Percentiles rank a stretch among this genome's conserved stretches.
phyloP scores from a whole-genome alignment of 2,329 filamentous ascomycete genomes.

The Lecanoromycetidae sp. region DNA sequence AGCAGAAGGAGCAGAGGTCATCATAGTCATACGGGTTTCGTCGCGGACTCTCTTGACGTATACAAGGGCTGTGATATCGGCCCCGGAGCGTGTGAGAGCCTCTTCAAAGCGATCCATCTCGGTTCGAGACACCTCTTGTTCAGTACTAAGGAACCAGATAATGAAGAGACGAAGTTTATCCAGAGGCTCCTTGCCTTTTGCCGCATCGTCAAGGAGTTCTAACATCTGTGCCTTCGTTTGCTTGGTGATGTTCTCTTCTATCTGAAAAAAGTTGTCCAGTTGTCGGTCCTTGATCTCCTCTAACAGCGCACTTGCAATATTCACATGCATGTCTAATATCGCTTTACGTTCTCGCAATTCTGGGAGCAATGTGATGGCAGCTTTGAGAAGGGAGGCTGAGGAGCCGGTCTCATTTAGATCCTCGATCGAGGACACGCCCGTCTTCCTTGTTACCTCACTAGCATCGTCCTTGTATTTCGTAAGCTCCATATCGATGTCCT shows the following conservation, averaged over 20 bases:
- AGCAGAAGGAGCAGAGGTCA: constrained; percentile 69
- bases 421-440: constrained; percentile 81
- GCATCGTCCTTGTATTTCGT: constrained; percentile 94
- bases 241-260: constrained; percentile 86
- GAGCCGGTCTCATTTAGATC: constrained; percentile 81
- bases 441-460: constrained; percentile 87
- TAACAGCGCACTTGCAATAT: constrained; percentile 69
- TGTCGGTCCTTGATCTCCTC: constrained; percentile 89
- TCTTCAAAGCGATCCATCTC: constrained; percentile 83
- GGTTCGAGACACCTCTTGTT: constrained; percentile 68
- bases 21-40: constrained; percentile 95
- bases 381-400: constrained; percentile 88
- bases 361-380: constrained; percentile 82
- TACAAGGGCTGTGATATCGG: constrained; percentile 63
- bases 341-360: constrained; percentile 86
- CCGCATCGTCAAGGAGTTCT: constrained; percentile 67
- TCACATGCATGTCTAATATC: constrained; percentile 98
- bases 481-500: constrained; percentile 88
- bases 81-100: constrained; percentile 61
- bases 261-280: constrained; percentile 88
- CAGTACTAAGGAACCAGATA: constrained; percentile 93
- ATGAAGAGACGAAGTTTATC: constrained; percentile 92
- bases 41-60: constrained; percentile 87
- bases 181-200: constrained; percentile 69
- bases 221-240: constrained; percentile 81